Evolutionary conservation across 2,329 filamentous ascomycete genomes (phyloP), one percentile per base, ranked within the genome.

Genomic region (Diplodia intermedia): DNA sequence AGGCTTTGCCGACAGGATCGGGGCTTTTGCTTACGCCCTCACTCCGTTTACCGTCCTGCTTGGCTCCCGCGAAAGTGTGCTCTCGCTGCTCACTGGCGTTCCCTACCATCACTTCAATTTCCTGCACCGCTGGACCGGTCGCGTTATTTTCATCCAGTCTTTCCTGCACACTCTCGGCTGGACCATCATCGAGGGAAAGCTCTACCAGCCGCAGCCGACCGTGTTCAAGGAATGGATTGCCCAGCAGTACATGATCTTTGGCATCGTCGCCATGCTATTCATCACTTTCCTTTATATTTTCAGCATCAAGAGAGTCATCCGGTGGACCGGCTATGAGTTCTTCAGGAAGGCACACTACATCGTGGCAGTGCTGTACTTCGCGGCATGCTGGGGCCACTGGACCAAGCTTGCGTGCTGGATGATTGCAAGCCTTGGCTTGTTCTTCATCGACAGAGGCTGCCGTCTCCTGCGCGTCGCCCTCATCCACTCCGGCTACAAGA

Each of bases 101-200:
- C 90, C 91, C 0, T 92, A 92, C 73, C 90, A 93, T 50, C 87
- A 86, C 73, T 92, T 93, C 83, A 89, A 91, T 77, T 93, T 93
- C 74, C 80, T 93, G 23, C 91, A 93, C 76, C 88, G 90, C 38
- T 93, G 91, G 91, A 80, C 89, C 0, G 91, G 91, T 7, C 90
- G 90, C 70, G 83, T 93, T 73, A 92, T 94, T 70, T 86, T 91
- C 66, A 75, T 87, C 0, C 91, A 93, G 75, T 85, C 87, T 2
- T 79, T 83, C 11, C 77, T 93, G 1, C 91, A 94, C 75, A 92
- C 90, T 1, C 84, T 93, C 31, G 85, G 83, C 66, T 93, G 91
- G 91, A 86, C 84, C 31, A 75, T 93, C 53, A 80, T 93, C 54
- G 88, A 93, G 77, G 83, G 83, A 0, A 80, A 81, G 29, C 81